Base-by-base conservation (phyloP, 2,329 filamentous ascomycete genomes). In the Intubia oerlemansii region DNA sequence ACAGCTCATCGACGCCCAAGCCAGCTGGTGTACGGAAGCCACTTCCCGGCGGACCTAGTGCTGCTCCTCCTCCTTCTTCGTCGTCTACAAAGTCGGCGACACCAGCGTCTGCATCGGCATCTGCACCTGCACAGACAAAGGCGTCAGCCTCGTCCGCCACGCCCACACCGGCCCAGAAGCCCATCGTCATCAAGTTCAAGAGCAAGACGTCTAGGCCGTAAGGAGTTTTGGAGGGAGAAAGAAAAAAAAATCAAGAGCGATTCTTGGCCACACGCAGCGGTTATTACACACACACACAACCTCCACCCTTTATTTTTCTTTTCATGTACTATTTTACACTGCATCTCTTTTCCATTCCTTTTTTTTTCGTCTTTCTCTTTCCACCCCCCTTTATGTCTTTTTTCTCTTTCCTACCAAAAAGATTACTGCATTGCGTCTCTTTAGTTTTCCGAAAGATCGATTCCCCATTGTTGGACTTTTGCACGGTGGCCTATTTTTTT, bases 181-280 rank as follows among this genome's bases (percentile, higher is more conserved):
- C 32, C 2, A 37, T 39, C 8, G 24, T 39, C 8, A 38, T 37
- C 18, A 39, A 36, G 27, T 36, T 40, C 22, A 40, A 40, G 35
- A 29, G 31, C 11, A 39, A 39, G 29, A 17, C 35, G n/a, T 29
- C 31, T 4, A 28, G 2, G n/a, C n/a, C n/a, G n/a, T n/a, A n/a
- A n/a, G n/a, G n/a, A n/a, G n/a, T n/a, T n/a, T n/a, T n/a, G n/a
- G n/a, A n/a, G n/a, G n/a, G n/a, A n/a, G n/a, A n/a, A n/a, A n/a
- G n/a, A n/a, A n/a, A n/a, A n/a, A n/a, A n/a, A n/a, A n/a, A n/a
- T n/a, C n/a, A n/a, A n/a, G n/a, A n/a, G n/a, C n/a, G n/a, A n/a
- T n/a, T n/a, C n/a, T n/a, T n/a, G n/a, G n/a, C n/a, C n/a, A n/a
- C n/a, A n/a, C n/a, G n/a, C n/a, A n/a, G n/a, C n/a, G n/a, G n/a